Percentiles rank a stretch among this genome's conserved stretches.
These are phyloP conservation scores for Chlamydomonas reinhardtii DNA, from an alignment of 163 green algal species.

Conservation along the genomic window DNA sequence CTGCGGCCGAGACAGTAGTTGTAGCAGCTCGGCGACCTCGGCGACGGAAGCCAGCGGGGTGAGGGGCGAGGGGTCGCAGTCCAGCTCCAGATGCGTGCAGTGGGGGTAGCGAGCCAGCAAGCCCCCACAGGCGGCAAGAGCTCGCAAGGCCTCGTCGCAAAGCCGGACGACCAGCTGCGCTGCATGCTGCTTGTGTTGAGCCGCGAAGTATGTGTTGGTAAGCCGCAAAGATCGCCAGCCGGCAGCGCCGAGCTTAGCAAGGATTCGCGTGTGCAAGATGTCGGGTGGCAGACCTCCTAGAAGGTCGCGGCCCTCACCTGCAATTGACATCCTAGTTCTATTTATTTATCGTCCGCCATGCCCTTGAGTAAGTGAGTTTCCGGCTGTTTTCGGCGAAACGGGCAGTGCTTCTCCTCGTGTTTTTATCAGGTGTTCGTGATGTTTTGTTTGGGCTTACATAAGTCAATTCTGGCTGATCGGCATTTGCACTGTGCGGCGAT, in stretches of 20 bases:
- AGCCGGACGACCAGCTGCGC: not conserved
- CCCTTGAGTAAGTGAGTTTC: too few relatives aligned
- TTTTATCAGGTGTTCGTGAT: too few relatives aligned
- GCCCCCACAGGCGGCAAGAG: not conserved
- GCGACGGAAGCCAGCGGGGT: not conserved
- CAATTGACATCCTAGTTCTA: too few relatives aligned
- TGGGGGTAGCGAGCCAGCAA: not conserved
- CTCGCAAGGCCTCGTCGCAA: not conserved
- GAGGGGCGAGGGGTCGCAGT: not conserved
- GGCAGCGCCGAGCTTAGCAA: not conserved
- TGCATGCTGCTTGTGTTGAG: not conserved
- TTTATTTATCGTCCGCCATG: too few relatives aligned
- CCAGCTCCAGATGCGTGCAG: not conserved
- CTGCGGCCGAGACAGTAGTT: not conserved
- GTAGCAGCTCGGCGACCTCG: not conserved
- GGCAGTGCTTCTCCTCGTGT: too few relatives aligned
- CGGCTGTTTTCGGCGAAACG: too few relatives aligned
- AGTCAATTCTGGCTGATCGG: too few relatives aligned
- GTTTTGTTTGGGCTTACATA: too few relatives aligned
- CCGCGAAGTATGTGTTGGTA: conserved; percentile 9
- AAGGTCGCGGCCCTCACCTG: too few relatives aligned
- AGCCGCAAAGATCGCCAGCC: conserved; percentile 4
- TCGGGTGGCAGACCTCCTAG: not conserved
- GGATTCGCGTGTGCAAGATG: not conserved
- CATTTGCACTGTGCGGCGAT: too few relatives aligned